Conservation (phyloP, 2,329 filamentous ascomycete genomes). For the Cadophora gregata region DNA sequence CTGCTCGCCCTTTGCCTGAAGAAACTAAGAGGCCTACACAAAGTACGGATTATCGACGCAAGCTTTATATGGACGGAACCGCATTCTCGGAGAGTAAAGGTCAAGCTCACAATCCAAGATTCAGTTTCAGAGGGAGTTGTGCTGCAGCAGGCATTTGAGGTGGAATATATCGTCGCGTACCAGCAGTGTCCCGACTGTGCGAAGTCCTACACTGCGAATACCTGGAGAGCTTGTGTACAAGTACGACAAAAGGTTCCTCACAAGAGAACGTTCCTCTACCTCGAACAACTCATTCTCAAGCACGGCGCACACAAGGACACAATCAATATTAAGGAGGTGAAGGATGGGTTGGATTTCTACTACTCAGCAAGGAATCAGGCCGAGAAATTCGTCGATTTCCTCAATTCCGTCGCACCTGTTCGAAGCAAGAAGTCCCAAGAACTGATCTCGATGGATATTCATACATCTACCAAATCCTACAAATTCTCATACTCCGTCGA, state of each 20-base stretch:
- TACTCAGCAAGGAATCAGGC: slow-evolving; percentile 89
- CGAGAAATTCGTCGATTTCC: slow-evolving; percentile 89
- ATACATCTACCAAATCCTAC: slow-evolving; percentile 89
- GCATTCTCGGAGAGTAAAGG: slow-evolving; percentile 88
- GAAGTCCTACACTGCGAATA: slow-evolving; percentile 96
- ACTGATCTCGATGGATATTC: slow-evolving; percentile 90
- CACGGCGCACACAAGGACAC: slow-evolving; percentile 90
- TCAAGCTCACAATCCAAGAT: slow-evolving; percentile 93
- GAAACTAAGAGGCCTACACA: slow-evolving; percentile 83
- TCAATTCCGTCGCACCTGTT: slow-evolving; percentile 80
- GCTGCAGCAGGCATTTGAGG: slow-evolving; percentile 94
- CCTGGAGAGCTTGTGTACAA: slow-evolving; percentile 92
- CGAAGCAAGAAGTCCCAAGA: slow-evolving; percentile 86
- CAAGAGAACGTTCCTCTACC: slow-evolving; percentile 82
- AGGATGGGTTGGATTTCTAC: slow-evolving; percentile 96
- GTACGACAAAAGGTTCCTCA: slow-evolving; percentile 96
- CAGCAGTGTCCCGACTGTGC: slow-evolving; percentile 95
- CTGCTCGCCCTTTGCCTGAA: slow-evolving; percentile 89
- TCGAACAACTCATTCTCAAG: slow-evolving; percentile 96
- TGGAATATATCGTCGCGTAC: slow-evolving; percentile 86
- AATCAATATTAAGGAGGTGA: slow-evolving; percentile 97
- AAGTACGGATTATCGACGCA: slow-evolving; percentile 93
- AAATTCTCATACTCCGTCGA: slow-evolving; percentile 94
- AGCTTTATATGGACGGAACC: slow-evolving; percentile 98
- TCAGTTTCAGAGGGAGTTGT: slow-evolving; percentile 66